phyloP scores from a whole-genome alignment of 2,329 filamentous ascomycete genomes.

The Chaetomium sp. region DNA sequence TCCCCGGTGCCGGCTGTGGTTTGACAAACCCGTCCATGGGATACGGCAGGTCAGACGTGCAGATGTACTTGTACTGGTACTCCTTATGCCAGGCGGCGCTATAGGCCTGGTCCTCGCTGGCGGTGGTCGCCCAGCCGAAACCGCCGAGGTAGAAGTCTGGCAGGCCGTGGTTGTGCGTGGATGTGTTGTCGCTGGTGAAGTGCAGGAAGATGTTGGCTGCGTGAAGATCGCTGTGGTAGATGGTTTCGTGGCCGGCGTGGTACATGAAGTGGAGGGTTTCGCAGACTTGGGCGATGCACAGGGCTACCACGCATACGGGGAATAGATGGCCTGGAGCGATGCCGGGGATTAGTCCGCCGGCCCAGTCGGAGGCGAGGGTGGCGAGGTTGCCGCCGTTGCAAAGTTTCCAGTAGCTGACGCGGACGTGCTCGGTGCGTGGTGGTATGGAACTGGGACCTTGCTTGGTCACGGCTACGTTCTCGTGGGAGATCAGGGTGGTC shows the following conservation, averaged over 20 bases:
- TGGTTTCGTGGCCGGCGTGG: constrained; percentile 1
- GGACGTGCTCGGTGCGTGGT: not conserved
- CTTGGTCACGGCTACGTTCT: not conserved
- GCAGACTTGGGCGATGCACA: constrained; percentile 8
- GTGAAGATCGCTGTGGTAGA: constrained; percentile 15
- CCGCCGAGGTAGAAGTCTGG: constrained; percentile 13
- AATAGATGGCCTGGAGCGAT: not conserved
- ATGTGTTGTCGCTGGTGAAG: not conserved
- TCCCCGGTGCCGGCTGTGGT: no score
- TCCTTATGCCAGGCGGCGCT: not conserved
- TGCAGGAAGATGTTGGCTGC: constrained; percentile 12
- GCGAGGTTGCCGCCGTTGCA: constrained; percentile 9
- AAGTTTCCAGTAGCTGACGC: constrained; percentile 13
- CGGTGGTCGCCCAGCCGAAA: constrained; percentile 8
- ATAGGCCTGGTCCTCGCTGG: not conserved
- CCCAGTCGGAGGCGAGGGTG: not conserved
- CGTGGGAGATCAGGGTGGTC: not conserved
- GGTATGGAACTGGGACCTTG: not conserved
- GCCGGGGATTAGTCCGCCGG: no score
- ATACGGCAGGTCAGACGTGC: no score
- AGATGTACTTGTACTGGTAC: not conserved
- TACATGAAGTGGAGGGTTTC: constrained; percentile 17
- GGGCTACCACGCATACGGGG: constrained; percentile 6
- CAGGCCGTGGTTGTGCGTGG: not conserved
- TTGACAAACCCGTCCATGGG: no score